Conservation (phyloP, 331 rosid genomes). For the Spiraea crenata region DNA sequence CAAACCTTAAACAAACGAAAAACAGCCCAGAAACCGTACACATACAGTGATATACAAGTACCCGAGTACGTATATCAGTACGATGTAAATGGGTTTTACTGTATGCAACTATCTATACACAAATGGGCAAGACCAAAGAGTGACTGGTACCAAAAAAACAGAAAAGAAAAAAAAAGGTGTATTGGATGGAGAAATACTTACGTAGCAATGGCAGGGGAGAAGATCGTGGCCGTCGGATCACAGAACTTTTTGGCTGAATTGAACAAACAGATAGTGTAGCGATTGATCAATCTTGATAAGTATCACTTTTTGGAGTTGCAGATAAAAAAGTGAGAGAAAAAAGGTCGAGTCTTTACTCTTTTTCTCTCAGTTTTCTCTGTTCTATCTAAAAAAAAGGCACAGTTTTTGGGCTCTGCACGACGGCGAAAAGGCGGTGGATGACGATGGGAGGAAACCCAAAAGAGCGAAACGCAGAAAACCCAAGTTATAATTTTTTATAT, state of each 20-base stretch:
- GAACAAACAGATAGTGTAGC: constrained; percentile 3
- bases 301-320: constrained; percentile 6
- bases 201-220: constrained; percentile 28
- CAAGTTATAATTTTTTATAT: not conserved
- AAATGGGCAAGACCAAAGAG: constrained; percentile 1
- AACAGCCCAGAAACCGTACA: not conserved
- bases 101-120: not conserved
- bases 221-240: constrained; percentile 45
- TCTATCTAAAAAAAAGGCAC: not conserved
- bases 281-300: not conserved
- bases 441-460: constrained; percentile 13
- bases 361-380: constrained; percentile 1
- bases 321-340: not conserved
- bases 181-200: constrained; percentile 20
- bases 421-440: constrained; percentile 35
- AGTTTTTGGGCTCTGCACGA: constrained; percentile 26
- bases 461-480: not conserved
- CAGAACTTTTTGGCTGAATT: constrained; percentile 20
- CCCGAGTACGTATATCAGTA: not conserved
- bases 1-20: not conserved
- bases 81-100: not conserved
- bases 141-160: too few relatives aligned
- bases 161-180: too few relatives aligned
- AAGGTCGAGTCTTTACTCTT: not conserved
- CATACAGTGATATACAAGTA: constrained; percentile 6